A percentile compares a stretch with the other conserved stretches of the same genome.
These are phyloP conservation scores for Aspergillus campestris DNA, from an alignment of 495 filamentous ascomycete genomes.

Conservation along the genomic window DNA sequence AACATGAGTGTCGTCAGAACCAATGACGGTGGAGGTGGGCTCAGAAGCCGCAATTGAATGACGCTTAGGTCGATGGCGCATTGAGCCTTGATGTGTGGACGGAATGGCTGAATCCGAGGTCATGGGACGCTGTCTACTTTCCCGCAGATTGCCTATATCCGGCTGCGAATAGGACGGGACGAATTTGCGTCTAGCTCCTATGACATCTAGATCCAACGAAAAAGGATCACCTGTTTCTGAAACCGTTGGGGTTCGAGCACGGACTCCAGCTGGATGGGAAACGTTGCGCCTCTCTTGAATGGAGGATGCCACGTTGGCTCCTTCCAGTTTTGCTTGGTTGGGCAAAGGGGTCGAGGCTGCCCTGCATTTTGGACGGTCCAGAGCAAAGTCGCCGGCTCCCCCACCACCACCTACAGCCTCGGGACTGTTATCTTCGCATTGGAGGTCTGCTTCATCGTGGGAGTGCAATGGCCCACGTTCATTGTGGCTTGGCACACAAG, in stretches of 20 bases:
- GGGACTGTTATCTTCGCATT: constrained; percentile 10
- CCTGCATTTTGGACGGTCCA: constrained; percentile 28
- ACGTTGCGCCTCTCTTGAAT: constrained; percentile 30
- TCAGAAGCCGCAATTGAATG: constrained; percentile 52
- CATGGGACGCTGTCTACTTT: constrained; percentile 13
- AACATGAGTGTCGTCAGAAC: constrained; percentile 75
- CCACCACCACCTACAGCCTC: constrained; percentile 13
- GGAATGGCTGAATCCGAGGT: constrained; percentile 24
- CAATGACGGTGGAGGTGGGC: constrained; percentile 69
- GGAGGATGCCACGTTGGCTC: constrained; percentile 13
- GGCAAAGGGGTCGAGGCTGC: constrained; percentile 26
- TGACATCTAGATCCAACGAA: constrained; percentile 3
- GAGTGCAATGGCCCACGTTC: constrained; percentile 15
- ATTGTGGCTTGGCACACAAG: constrained; percentile 3
- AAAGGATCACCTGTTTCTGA: constrained; percentile 11
- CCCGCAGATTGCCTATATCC: constrained; percentile 5
- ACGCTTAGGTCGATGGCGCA: constrained; percentile 33
- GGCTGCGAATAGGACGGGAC: constrained; percentile 17
- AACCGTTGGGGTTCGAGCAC: constrained; percentile 18
- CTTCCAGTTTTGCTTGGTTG: constrained; percentile 17
- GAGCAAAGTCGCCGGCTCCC: constrained; percentile 17
- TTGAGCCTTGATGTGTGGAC: constrained; percentile 22
- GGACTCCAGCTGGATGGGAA: constrained; percentile 34
- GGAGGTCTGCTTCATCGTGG: constrained; percentile 19
- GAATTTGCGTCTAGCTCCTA: constrained; percentile 5